Conservation (phyloP, 1,139 yeast species). For the Pneumocystis sp. region DNA sequence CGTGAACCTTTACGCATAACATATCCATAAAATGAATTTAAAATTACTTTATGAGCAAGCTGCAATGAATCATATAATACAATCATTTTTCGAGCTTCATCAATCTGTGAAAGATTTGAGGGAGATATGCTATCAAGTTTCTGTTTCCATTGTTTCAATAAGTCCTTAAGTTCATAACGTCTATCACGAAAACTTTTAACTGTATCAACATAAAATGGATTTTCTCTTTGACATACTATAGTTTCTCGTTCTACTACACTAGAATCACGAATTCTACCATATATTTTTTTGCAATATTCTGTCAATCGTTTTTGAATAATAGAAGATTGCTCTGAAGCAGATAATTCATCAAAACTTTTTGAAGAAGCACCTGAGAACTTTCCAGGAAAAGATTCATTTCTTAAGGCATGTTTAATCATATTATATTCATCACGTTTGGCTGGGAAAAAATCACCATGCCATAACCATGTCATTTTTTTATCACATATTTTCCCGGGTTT, state of each 20-base stretch:
- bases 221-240: conserved; percentile 91
- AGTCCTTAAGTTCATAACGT: conserved; percentile 85
- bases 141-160: conserved; percentile 89
- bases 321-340: conserved; percentile 63
- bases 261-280: conserved; percentile 65
- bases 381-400: conserved; percentile 58
- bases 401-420: conserved; percentile 73
- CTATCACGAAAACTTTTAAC: conserved; percentile 92
- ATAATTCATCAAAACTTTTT: conserved; percentile 56
- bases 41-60: conserved; percentile 89
- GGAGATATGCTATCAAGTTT: conserved; percentile 45
- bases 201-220: conserved; percentile 90
- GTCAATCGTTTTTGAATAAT: conserved; percentile 64
- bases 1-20: conserved; percentile 98
- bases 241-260: conserved; percentile 84
- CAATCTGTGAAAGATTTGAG: conserved; percentile 39
- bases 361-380: conserved; percentile 36
- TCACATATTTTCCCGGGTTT: conserved; percentile 91
- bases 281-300: conserved; percentile 73
- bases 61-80: conserved; percentile 89
- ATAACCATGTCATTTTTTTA: conserved; percentile 83
- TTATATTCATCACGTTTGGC: conserved; percentile 83
- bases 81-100: conserved; percentile 87
- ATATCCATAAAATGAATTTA: conserved; percentile 93
- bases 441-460: conserved; percentile 96